Percentiles rank a stretch among this genome's conserved stretches.
These are phyloP conservation scores for Salix suchowensis DNA, from an alignment of 345 rosid genomes.

Conservation along the genomic window DNA sequence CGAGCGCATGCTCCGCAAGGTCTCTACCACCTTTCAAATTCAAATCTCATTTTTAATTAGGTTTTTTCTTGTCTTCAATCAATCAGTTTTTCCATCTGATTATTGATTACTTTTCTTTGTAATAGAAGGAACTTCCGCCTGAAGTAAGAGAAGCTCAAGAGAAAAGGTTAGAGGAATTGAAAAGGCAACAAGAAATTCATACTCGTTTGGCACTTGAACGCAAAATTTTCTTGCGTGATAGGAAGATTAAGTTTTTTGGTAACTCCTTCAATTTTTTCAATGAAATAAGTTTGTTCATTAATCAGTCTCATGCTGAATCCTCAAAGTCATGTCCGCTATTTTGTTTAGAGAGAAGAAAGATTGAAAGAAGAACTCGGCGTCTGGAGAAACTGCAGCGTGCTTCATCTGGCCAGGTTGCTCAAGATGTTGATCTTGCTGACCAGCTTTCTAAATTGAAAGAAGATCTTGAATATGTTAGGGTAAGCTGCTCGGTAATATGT, in stretches of 20 bases:
- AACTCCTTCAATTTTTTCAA: neutral
- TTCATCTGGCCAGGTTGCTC: conserved; percentile 57
- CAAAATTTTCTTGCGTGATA: conserved; percentile 75
- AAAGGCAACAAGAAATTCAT: conserved; percentile 86
- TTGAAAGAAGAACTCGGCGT: conserved; percentile 80
- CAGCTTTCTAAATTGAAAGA: conserved; percentile 84
- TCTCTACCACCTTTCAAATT: neutral
- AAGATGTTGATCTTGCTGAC: conserved; percentile 56
- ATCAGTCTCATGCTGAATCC: neutral
- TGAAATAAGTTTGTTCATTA: neutral
- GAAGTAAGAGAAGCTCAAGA: conserved; percentile 73
- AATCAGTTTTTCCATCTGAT: neutral
- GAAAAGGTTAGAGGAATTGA: conserved; percentile 65
- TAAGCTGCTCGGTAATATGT: conserved; percentile 22
- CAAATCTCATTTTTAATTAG: neutral
- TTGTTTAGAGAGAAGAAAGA: conserved; percentile 78
- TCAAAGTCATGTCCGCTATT: neutral
- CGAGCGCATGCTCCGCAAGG: conserved; percentile 98
- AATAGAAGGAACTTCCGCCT: conserved; percentile 54
- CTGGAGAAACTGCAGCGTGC: conserved; percentile 87
- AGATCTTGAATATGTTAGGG: conserved; percentile 98
- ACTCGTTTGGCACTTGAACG: conserved; percentile 80
- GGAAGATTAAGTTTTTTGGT: conserved; percentile 97
- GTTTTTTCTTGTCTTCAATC: neutral
- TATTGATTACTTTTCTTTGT: neutral